Evolutionary conservation across 306 rosid species (phyloP).

Genomic region (Acacia confusa): DNA sequence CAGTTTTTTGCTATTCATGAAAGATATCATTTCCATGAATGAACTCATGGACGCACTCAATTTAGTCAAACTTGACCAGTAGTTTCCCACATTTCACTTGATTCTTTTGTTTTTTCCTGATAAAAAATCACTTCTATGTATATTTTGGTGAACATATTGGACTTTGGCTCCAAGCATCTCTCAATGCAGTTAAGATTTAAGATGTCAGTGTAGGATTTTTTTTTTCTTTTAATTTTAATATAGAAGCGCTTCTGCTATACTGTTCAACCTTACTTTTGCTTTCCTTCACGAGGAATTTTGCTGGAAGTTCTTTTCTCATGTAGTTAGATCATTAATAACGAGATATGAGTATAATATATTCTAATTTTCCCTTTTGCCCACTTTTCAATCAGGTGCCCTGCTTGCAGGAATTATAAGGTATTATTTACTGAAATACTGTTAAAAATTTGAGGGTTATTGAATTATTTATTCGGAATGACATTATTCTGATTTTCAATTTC

Average conservation of each 20-base stretch:
- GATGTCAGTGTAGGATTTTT: not conserved
- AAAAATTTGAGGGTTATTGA: not conserved
- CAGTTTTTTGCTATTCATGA: not conserved
- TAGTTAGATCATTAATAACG: slow-evolving; percentile 4
- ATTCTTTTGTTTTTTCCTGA: not conserved
- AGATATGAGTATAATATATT: slow-evolving; percentile 10
- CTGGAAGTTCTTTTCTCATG: slow-evolving; percentile 8
- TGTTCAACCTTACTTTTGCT: not conserved
- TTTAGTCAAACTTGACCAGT: not conserved
- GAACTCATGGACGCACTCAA: not conserved
- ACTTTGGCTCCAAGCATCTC: not conserved
- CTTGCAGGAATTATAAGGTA: slow-evolving; percentile 98
- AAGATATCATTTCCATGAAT: not conserved
- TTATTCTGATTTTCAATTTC: slow-evolving; percentile 26
- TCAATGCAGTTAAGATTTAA: not conserved
- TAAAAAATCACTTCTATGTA: not conserved
- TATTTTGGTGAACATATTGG: slow-evolving; percentile 7
- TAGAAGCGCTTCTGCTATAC: not conserved
- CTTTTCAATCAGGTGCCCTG: slow-evolving; percentile 83
- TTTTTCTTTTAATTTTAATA: not conserved
- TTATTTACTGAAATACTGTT: slow-evolving; percentile 15
- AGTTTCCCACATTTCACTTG: not conserved
- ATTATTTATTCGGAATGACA: not conserved
- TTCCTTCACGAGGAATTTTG: slow-evolving; percentile 11
- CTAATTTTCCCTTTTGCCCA: slow-evolving; percentile 32